Evolutionary conservation across 306 rosid species (phyloP).

Genomic region (Cyclanthera cordifolia): DNA sequence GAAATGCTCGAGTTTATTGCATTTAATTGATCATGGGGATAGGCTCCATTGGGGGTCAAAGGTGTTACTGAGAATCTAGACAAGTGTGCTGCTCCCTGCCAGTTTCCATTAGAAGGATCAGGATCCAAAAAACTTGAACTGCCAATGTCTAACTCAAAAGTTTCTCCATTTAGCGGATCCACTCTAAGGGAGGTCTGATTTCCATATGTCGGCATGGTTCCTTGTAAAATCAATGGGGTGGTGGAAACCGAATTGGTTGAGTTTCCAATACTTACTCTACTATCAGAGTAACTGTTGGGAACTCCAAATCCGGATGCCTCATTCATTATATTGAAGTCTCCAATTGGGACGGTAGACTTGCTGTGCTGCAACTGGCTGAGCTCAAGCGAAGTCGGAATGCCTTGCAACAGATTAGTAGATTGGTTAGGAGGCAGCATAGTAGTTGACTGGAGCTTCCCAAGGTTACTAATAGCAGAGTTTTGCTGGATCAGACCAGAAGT

Average conservation of each 20-base stretch:
- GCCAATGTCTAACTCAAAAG: slow-evolving; percentile 26
- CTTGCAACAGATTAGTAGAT: slow-evolving; percentile 35
- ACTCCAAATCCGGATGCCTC: slow-evolving; percentile 33
- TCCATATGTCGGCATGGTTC: slow-evolving; percentile 25
- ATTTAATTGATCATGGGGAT: slow-evolving; percentile 25
- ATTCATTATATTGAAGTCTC: slow-evolving; percentile 32
- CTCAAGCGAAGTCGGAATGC: slow-evolving; percentile 42
- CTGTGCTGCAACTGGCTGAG: slow-evolving; percentile 41
- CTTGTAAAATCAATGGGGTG: slow-evolving; percentile 35
- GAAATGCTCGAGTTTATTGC: slow-evolving; percentile 6
- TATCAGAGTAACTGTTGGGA: slow-evolving; percentile 30
- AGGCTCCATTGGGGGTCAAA: slow-evolving; percentile 31
- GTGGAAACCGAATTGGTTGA: slow-evolving; percentile 27
- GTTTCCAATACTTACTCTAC: slow-evolving; percentile 21
- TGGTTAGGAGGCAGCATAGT: slow-evolving; percentile 30
- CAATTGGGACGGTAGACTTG: slow-evolving; percentile 26
- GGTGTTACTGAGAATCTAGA: slow-evolving; percentile 40
- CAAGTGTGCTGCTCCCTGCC: slow-evolving; percentile 42
- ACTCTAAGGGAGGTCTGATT: slow-evolving; percentile 33
- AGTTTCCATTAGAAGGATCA: slow-evolving; percentile 32
- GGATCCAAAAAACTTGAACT: slow-evolving; percentile 44
- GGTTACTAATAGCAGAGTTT: slow-evolving; percentile 22
- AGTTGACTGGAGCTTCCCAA: slow-evolving; percentile 33
- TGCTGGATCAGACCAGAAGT: slow-evolving; percentile 30
- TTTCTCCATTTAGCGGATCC: slow-evolving; percentile 24